These are phyloP conservation scores for Apiotrichum montevideense DNA, from an alignment of 1,284 basidiomycete genomes.

Conservation along the genomic window DNA sequence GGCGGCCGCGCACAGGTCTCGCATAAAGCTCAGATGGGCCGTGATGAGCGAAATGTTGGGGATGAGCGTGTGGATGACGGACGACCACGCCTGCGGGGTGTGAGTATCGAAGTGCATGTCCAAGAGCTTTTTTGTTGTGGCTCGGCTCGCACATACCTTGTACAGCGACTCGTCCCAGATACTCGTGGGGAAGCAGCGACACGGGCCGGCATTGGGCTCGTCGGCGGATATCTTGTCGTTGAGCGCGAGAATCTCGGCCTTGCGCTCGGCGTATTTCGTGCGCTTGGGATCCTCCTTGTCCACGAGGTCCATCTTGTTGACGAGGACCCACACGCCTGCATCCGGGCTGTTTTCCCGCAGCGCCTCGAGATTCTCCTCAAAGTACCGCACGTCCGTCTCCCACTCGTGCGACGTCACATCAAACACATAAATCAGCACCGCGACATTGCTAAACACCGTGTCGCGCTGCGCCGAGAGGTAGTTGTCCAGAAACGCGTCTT, in stretches of 20 bases:
- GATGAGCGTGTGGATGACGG: slow-evolving; percentile 92
- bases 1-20: slow-evolving; percentile 75
- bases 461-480: slow-evolving; percentile 84
- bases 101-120: too few relatives aligned
- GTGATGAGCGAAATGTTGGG: slow-evolving; percentile 87
- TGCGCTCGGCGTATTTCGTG: slow-evolving; percentile 61
- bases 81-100: slow-evolving; percentile 79
- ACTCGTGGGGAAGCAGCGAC: slow-evolving; percentile 71
- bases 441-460: slow-evolving; percentile 91
- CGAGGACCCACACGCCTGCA: slow-evolving; percentile 78
- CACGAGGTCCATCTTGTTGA: slow-evolving; percentile 90
- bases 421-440: slow-evolving; percentile 96
- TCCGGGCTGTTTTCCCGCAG: slow-evolving; percentile 58
- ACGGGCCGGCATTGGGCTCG: slow-evolving; percentile 25
- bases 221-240: slow-evolving; percentile 50
- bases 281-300: slow-evolving; percentile 55
- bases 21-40: slow-evolving; percentile 75
- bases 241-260: slow-evolving; percentile 60
- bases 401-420: slow-evolving; percentile 70
- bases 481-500: slow-evolving; percentile 95
- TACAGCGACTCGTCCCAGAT: slow-evolving; percentile 98
- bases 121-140: background rate
- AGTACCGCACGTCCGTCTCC: slow-evolving; percentile 71
- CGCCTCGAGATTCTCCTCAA: slow-evolving; percentile 74
- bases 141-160: slow-evolving; percentile 56